Evolutionary conservation across 331 rosid species (phyloP), one percentile per base, ranked within the genome.

Genomic region (Malus hybrid): DNA sequence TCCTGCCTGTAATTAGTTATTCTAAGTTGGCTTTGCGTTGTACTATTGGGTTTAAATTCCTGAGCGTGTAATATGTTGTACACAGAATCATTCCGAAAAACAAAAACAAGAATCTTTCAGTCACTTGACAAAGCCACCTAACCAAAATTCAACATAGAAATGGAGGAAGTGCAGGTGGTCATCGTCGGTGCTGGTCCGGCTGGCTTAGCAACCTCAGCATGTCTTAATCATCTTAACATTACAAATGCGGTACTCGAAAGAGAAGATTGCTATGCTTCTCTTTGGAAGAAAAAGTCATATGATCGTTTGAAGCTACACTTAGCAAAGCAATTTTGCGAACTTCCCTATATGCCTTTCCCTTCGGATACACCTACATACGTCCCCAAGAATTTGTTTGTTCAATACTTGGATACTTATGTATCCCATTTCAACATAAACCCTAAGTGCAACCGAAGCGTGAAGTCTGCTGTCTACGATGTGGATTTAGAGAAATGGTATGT

Each of bases 141-240:
- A 44, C 48, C 13, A 42, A 42, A 42, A 42, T 42, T 42, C 48
- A 42, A 44, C 50, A 11, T 44, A 44, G 15, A 44, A 11, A 44
- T 44, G 50, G 60, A 54, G 22, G 83, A 86, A 73, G 69, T 76
- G 0, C 72, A 82, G 11, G 91, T 90, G 16, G 73, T 88, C 39
- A 78, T 90, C 32, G 88, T 88, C 0, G 96, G 93, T 2, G 96
- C 83, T 0, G 96, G 93, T 0, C 96, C 93, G 54, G 89, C 93
- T 0, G 90, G 90, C 4, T 7, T 91, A 63, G 92, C 93, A 67
- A 81, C 85, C 1, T 71, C 93, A 0, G 96, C 87, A 5, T 91
- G 96, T 77, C 87, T 88, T 3, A 91, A 84, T 59, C 84, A 67
- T 27, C 76, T 74, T 4, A 65, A 74, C 14, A 79, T 91, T 20